Evolutionary conservation across 306 rosid species (phyloP).

Genomic region (Sechiopsis laciniata): DNA sequence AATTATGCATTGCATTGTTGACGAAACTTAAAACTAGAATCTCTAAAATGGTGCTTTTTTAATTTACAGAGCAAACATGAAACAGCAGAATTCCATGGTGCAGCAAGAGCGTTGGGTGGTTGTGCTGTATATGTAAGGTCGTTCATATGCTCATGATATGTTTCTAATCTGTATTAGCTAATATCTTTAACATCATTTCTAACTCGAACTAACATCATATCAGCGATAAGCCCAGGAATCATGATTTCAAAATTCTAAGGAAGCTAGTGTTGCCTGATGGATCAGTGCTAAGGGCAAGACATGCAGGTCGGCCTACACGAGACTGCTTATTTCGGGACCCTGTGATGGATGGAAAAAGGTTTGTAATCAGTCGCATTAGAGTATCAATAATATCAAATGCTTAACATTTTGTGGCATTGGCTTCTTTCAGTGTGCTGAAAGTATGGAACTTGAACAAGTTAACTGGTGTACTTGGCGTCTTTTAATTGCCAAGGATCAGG

Average conservation of each 20-base stretch:
- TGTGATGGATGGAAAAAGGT: constrained; percentile 53
- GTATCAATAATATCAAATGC: not conserved
- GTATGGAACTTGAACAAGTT: constrained; percentile 66
- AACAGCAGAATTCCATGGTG: constrained; percentile 71
- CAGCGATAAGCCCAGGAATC: constrained; percentile 67
- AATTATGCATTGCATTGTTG: not conserved
- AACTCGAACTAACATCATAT: not conserved
- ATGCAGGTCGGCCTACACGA: constrained; percentile 66
- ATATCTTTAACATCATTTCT: not conserved
- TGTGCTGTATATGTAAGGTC: constrained; percentile 72
- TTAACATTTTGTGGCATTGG: not conserved
- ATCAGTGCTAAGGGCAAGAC: constrained; percentile 55
- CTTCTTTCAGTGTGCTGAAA: constrained; percentile 47
- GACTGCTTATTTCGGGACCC: constrained; percentile 65
- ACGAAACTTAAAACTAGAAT: not conserved
- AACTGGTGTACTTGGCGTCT: constrained; percentile 51
- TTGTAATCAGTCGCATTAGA: not conserved
- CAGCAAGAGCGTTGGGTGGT: constrained; percentile 80
- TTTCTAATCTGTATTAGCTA: not conserved
- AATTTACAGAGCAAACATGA: constrained; percentile 51
- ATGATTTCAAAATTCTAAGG: constrained; percentile 55
- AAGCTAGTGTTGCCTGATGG: constrained; percentile 63
- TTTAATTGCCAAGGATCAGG: constrained; percentile 78
- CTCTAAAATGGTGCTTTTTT: constrained; percentile 9
- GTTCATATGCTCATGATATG: not conserved